A percentile compares a stretch with the other conserved stretches of the same genome.
Evolutionary conservation across 352 stramenopile genomes (phyloP).

Genomic region (Phytophthora meadii): DNA sequence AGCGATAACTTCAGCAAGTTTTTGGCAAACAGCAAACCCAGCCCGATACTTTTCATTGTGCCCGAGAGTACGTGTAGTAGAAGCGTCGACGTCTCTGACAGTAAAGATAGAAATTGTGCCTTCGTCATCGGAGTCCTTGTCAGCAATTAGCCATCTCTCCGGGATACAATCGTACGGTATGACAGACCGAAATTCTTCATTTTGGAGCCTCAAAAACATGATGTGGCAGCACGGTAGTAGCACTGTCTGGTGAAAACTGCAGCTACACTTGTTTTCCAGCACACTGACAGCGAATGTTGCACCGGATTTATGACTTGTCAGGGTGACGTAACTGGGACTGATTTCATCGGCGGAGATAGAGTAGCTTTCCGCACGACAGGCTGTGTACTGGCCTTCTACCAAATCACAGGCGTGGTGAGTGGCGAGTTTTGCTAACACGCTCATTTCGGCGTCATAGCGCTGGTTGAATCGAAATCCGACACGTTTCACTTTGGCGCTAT

Average conservation of each 20-base stretch:
- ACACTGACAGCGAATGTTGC: background rate
- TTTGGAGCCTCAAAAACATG: slow-evolving; percentile 1
- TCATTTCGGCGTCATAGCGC: slow-evolving; percentile 7
- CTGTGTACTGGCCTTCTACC: slow-evolving; percentile 5
- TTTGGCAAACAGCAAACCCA: too few species aligned
- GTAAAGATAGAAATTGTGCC: too few species aligned
- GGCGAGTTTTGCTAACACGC: background rate
- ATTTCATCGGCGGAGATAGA: background rate
- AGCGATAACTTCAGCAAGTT: too few species aligned
- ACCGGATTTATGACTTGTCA: background rate
- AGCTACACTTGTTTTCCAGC: slow-evolving; percentile 6
- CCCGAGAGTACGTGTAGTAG: too few species aligned
- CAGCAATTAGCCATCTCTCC: background rate
- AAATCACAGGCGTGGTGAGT: slow-evolving; percentile 16
- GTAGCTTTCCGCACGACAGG: background rate
- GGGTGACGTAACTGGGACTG: background rate
- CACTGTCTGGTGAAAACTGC: slow-evolving; percentile 4
- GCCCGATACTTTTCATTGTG: too few species aligned
- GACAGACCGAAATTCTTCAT: background rate
- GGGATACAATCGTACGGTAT: slow-evolving; percentile 4
- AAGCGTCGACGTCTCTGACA: too few species aligned
- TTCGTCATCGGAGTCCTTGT: too few species aligned
- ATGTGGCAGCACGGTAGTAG: slow-evolving; percentile 10
- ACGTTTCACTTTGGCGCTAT: background rate
- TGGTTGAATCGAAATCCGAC: slow-evolving; percentile 9